Evolutionary conservation across 2,329 filamentous ascomycete species (phyloP).

Genomic region (Verticillium nubilum): DNA sequence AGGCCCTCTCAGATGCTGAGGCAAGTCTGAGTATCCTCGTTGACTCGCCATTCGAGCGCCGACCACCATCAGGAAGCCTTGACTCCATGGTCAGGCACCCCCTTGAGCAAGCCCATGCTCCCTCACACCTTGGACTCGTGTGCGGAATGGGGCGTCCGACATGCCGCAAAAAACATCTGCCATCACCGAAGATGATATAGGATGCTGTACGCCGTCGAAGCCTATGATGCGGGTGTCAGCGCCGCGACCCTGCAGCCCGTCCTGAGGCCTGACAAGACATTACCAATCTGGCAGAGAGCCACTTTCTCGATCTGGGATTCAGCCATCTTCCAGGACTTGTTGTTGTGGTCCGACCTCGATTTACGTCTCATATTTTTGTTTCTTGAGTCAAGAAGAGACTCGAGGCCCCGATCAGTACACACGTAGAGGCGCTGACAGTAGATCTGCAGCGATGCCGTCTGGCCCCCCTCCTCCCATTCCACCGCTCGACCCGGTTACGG

Average conservation of each 20-base stretch:
- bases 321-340: background rate
- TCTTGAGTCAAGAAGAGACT: background rate
- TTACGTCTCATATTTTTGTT: background rate
- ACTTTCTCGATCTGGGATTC: background rate
- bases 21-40: no score
- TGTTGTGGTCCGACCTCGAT: background rate
- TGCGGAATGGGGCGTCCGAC: background rate
- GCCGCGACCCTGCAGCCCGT: background rate
- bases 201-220: background rate
- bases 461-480: background rate
- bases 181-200: background rate
- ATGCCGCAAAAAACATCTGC: background rate
- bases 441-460: background rate
- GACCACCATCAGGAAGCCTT: no score
- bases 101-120: background rate
- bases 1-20: no score
- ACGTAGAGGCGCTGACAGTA: background rate
- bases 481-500: slow-evolving; percentile 11
- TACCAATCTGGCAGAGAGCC: background rate
- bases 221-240: background rate
- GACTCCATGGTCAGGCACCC: background rate
- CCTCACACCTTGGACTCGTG: no score
- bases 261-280: background rate
- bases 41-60: no score
- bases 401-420: background rate